Percentiles rank a stretch among this genome's conserved stretches.
These are phyloP conservation scores for Daldinia sp. DNA, from an alignment of 2,329 filamentous ascomycete genomes.

Conservation along the genomic window DNA sequence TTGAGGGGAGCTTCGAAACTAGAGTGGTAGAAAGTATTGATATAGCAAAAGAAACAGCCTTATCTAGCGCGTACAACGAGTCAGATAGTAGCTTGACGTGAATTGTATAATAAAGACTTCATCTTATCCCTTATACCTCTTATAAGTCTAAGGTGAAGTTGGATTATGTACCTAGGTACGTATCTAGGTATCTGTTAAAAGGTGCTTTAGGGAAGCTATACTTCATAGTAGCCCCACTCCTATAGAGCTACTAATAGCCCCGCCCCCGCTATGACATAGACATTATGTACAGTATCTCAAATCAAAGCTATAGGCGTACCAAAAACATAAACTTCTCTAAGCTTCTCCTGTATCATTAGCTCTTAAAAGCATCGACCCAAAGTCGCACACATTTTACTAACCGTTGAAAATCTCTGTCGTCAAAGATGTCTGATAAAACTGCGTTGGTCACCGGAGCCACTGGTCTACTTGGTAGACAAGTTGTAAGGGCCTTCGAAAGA, in stretches of 20 bases:
- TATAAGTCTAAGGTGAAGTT: no score
- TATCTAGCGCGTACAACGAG: no score
- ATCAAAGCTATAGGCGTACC: neutral
- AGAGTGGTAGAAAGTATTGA: slow-evolving; percentile 52
- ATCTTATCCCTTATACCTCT: no score
- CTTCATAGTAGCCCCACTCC: neutral
- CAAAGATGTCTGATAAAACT: slow-evolving; percentile 58
- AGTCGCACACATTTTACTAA: neutral
- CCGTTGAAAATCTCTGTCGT: neutral
- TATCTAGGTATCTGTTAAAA: no score
- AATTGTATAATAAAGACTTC: neutral
- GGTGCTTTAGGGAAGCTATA: neutral
- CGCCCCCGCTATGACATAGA: slow-evolving; percentile 32
- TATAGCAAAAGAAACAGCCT: neutral
- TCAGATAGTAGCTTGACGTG: no score
- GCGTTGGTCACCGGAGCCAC: slow-evolving; percentile 87
- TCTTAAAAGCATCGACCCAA: slow-evolving; percentile 5
- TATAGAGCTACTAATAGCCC: slow-evolving; percentile 6
- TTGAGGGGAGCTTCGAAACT: slow-evolving; percentile 59
- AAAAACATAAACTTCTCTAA: slow-evolving; percentile 19
- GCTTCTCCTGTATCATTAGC: slow-evolving; percentile 1
- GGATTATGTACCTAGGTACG: neutral
- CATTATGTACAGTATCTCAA: neutral
- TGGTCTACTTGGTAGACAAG: slow-evolving; percentile 84
- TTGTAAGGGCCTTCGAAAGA: slow-evolving; percentile 76